phyloP scores from a whole-genome alignment of 1,139 yeast genomes.

The Hansenula anomala region DNA sequence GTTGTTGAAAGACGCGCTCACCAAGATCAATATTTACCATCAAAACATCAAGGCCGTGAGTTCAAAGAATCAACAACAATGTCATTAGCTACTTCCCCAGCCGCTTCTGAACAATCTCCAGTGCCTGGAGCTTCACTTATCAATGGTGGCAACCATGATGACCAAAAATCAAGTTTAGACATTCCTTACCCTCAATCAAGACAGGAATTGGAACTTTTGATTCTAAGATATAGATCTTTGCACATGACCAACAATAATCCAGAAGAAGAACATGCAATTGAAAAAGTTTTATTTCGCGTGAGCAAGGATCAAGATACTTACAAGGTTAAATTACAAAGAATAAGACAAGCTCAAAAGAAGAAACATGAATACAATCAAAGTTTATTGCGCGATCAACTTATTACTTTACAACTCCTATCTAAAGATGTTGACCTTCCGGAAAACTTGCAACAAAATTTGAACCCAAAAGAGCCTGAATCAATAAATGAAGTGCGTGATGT shows the following conservation, averaged over 20 bases:
- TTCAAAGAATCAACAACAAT: too few species aligned
- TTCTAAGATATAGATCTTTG: constrained; percentile 18
- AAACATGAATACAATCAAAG: constrained; percentile 37
- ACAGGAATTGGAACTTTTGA: constrained; percentile 17
- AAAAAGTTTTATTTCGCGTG: constrained; percentile 26
- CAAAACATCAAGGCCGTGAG: too few species aligned
- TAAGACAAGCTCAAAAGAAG: constrained; percentile 25
- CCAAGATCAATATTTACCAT: background rate
- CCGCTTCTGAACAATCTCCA: background rate
- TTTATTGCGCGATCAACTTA: constrained; percentile 60
- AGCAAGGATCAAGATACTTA: constrained; percentile 34
- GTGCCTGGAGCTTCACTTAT: background rate
- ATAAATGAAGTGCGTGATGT: constrained; percentile 4
- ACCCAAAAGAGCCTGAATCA: background rate
- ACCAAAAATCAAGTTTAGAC: background rate
- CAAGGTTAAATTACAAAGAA: constrained; percentile 24
- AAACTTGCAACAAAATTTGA: constrained; percentile 8
- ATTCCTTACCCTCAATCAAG: constrained; percentile 15
- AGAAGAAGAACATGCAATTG: constrained; percentile 26
- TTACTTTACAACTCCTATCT: constrained; percentile 71
- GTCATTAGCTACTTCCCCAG: background rate
- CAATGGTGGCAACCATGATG: background rate
- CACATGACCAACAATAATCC: constrained; percentile 12
- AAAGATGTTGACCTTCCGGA: constrained; percentile 76
- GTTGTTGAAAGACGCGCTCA: background rate